These are phyloP conservation scores for Magnolia officinalis DNA, from an alignment of 164 flowering plant species.

Conservation along the genomic window DNA sequence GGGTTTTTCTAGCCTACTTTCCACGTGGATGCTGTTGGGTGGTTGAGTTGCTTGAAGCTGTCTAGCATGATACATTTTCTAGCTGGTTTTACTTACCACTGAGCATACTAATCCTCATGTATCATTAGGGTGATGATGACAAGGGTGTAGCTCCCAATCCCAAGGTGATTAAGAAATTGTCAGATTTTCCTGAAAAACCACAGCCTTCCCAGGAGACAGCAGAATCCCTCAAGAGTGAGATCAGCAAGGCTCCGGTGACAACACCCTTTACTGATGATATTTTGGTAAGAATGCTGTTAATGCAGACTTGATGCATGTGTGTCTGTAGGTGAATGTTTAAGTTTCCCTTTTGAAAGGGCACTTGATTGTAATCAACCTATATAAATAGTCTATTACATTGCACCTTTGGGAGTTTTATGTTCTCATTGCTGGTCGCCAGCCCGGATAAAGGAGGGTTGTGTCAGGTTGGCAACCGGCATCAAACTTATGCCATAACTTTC, in stretches of 20 bases:
- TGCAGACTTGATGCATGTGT: not conserved
- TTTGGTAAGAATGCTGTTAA: slow-evolving; percentile 47
- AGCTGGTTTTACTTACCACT: not conserved
- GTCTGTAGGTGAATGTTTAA: not conserved
- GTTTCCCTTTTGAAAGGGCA: too few species aligned
- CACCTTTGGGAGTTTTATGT: too few species aligned
- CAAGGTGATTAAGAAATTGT: slow-evolving; percentile 45
- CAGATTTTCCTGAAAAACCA: slow-evolving; percentile 39
- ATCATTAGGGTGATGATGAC: slow-evolving; percentile 22
- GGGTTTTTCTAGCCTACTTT: not conserved
- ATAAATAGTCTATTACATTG: too few species aligned
- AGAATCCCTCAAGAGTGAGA: slow-evolving; percentile 46
- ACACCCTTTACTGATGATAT: slow-evolving; percentile 62
- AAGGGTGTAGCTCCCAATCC: slow-evolving; percentile 29
- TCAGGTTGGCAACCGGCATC: too few species aligned
- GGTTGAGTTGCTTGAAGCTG: not conserved
- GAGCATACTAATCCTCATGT: not conserved
- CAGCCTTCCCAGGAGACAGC: slow-evolving; percentile 35
- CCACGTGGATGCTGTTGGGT: not conserved
- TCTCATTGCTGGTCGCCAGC: too few species aligned
- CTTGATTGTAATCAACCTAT: too few species aligned
- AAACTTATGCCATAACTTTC: too few species aligned
- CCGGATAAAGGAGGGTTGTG: too few species aligned
- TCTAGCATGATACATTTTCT: not conserved
- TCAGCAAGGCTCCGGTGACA: slow-evolving; percentile 30